Conservation (phyloP, 73 alveolate genomes). For the Symbiodinium pilosum region DNA sequence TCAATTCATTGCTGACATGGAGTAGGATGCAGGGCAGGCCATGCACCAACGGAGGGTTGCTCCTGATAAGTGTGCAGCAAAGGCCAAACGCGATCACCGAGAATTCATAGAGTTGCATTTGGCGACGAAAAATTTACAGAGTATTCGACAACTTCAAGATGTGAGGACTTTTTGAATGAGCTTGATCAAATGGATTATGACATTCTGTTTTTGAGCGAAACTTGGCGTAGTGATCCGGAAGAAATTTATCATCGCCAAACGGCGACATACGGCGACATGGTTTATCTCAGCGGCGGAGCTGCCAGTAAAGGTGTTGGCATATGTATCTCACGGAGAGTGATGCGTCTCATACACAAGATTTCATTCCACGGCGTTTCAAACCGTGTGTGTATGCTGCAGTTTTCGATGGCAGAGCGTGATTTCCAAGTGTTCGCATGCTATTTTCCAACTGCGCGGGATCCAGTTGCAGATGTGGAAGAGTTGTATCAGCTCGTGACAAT, state of each 20-base stretch:
- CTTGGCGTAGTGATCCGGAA: constrained; percentile 29
- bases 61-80: not conserved
- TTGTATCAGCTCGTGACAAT: not conserved
- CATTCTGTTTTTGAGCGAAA: not conserved
- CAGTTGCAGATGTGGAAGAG: not conserved
- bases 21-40: constrained; percentile 19
- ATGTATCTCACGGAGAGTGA: not conserved
- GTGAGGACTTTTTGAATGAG: not conserved
- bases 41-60: not conserved
- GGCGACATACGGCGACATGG: not conserved
- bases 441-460: not conserved
- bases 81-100: not conserved
- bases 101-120: not conserved
- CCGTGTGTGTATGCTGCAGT: not conserved
- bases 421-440: not conserved
- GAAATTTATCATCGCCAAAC: not conserved
- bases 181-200: not conserved
- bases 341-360: not conserved
- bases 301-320: constrained; percentile 29
- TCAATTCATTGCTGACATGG: constrained; percentile 7
- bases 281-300: not conserved
- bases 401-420: not conserved
- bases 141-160: not conserved
- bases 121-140: not conserved
- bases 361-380: not conserved